phyloP scores from a whole-genome alignment of 768 basidiomycete genomes.

The Filobasidium wieringae region DNA sequence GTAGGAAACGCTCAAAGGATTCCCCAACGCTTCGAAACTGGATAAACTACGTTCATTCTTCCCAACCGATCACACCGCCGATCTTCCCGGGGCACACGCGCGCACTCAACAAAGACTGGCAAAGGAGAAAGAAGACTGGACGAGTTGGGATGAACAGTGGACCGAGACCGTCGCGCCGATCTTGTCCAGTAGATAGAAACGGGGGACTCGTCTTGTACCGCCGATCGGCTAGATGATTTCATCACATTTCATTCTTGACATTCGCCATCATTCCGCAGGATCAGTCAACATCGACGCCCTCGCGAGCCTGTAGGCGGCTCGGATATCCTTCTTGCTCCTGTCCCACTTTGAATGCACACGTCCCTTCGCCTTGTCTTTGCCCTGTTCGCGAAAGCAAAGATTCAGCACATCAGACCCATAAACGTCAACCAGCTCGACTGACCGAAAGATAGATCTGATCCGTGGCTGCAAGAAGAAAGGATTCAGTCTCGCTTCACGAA shows the following conservation, averaged over 20 bases:
- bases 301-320: no score
- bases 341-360: not conserved
- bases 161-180: conserved; percentile 54
- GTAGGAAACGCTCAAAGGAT: conserved; percentile 51
- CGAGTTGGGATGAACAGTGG: conserved; percentile 82
- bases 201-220: not conserved
- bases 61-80: conserved; percentile 16
- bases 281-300: not conserved
- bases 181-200: no score
- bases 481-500: not conserved
- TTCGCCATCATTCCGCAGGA: not conserved
- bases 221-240: not conserved
- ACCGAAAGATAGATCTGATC: conserved; percentile 54
- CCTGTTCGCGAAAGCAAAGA: conserved; percentile 13
- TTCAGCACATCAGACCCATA: not conserved
- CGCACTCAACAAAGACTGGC: conserved; percentile 19
- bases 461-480: conserved; percentile 43
- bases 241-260: not conserved
- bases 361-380: conserved; percentile 37
- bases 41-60: conserved; percentile 48
- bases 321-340: not conserved
- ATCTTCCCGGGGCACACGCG: conserved; percentile 2
- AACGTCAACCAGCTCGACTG: no score
- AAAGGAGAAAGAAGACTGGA: conserved; percentile 48
- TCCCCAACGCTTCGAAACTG: conserved; percentile 51